Base-by-base conservation (phyloP, 257 asterid species). In the Galeopsis tetrahit region DNA sequence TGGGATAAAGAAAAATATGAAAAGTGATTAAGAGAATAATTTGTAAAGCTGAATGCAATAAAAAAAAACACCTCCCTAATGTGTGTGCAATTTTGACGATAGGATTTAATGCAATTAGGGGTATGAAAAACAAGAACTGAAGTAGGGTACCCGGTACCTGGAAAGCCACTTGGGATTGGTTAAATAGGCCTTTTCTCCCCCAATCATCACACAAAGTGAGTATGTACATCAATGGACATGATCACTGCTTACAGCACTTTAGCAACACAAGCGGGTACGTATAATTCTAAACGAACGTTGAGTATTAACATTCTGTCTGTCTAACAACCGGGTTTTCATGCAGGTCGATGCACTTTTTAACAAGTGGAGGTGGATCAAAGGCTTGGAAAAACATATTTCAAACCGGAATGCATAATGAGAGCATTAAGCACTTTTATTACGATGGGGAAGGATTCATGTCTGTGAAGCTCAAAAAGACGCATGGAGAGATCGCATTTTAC, bases 321-420 rank as follows among this genome's bases (percentile, higher is more conserved):
- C 39, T 7, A 10, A 21, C 28, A 21, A 38, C 5, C 9, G 34
- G 2, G 15, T 14, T 52, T 7, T 28, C n/a, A 13, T 73, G 78
- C 81, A 85, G 88, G 0, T 31, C 63, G 4, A 74, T 85, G 44
- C 88, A 90, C 1, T 88, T 88, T 81, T 66, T 93, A 38, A 88
- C 98, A 1, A 88, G 97, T 13, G 98, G 97, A 34, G 96, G 96
- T 7, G 98, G 96, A 17, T 93, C 97, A 8, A 87, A 88, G 80
- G 95, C 96, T 2, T 90, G 97, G 98, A 83, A 81, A 48, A 82
- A 82, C 39, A 79, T 42, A 10, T 13, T 82, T 15, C 80, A 80
- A 32, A 13, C 39, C 13, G 82, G 62, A 52, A 48, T 31, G 60
- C 80, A 7, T 0, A 10, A 59, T 43, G 77, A 72, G 53, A 87